These are phyloP conservation scores for Wickerhamomyces sp. DNA, from an alignment of 1,139 yeast species.

Conservation along the genomic window DNA sequence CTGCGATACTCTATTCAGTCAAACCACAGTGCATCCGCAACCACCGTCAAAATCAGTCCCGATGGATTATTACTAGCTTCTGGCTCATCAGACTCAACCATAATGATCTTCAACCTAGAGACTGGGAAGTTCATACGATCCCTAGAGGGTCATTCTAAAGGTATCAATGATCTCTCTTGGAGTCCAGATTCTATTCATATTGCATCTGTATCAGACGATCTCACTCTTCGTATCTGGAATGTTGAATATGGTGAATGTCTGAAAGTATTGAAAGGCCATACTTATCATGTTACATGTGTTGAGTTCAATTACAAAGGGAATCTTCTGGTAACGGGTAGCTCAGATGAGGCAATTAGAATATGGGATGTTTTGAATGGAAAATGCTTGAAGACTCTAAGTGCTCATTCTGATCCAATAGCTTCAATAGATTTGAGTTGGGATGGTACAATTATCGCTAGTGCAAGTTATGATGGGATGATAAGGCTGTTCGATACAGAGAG, in stretches of 20 bases:
- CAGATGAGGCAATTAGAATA: conserved; percentile 85
- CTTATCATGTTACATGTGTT: conserved; percentile 77
- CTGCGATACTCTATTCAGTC: conserved; percentile 9
- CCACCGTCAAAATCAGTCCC: conserved; percentile 60
- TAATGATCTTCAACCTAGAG: conserved; percentile 38
- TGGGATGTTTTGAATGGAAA: conserved; percentile 82
- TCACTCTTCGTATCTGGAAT: conserved; percentile 74
- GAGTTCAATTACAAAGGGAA: conserved; percentile 73
- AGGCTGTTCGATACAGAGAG: conserved; percentile 82
- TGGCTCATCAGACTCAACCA: conserved; percentile 39
- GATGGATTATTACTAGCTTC: conserved; percentile 61
- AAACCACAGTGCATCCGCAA: conserved; percentile 21
- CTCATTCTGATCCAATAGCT: conserved; percentile 90
- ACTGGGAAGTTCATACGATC: conserved; percentile 31
- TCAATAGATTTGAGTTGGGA: conserved; percentile 72
- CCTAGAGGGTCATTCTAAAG: conserved; percentile 59
- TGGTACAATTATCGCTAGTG: conserved; percentile 78
- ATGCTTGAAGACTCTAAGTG: conserved; percentile 76
- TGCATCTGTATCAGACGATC: conserved; percentile 87
- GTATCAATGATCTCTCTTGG: conserved; percentile 69
- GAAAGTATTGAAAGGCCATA: conserved; percentile 69
- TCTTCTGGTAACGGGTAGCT: conserved; percentile 72
- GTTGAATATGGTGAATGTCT: conserved; percentile 46
- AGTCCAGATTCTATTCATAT: conserved; percentile 69
- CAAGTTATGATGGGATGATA: conserved; percentile 85